Percentiles rank a stretch among this genome's conserved stretches.
These are phyloP conservation scores for Eleusine coracana DNA, from an alignment of 176 grass and related monocot genomes.

Conservation along the genomic window DNA sequence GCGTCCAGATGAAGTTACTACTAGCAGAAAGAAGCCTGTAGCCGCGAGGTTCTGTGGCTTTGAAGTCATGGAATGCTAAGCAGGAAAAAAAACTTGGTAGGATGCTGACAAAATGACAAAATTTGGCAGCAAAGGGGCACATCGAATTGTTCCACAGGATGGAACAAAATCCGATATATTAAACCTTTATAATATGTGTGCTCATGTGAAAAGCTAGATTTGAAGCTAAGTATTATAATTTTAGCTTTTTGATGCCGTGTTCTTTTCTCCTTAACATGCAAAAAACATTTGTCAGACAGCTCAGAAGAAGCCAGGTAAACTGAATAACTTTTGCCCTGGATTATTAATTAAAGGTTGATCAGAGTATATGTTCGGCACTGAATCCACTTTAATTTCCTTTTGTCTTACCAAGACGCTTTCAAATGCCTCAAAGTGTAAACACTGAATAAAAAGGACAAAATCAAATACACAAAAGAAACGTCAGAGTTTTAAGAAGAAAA, in stretches of 20 bases:
- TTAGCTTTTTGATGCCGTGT: constrained; percentile 29
- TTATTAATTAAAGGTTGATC: constrained; percentile 39
- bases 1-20: constrained; percentile 23
- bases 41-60: neutral
- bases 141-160: constrained; percentile 34
- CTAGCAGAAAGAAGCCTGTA: constrained; percentile 21
- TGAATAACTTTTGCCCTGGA: constrained; percentile 26
- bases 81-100: neutral
- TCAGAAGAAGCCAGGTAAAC: constrained; percentile 26
- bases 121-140: constrained; percentile 27
- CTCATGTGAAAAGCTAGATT: constrained; percentile 34
- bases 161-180: constrained; percentile 31
- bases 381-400: constrained; percentile 44
- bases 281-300: constrained; percentile 38
- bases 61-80: constrained; percentile 11
- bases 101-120: constrained; percentile 18
- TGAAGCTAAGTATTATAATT: constrained; percentile 24
- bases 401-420: neutral
- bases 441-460: constrained; percentile 41
- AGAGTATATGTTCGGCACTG: constrained; percentile 47
- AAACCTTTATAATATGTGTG: constrained; percentile 27
- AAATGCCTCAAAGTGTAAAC: constrained; percentile 14
- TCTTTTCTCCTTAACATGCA: constrained; percentile 34
- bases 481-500: constrained; percentile 29
- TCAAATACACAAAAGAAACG: constrained; percentile 24